A percentile compares a stretch with the other conserved stretches of the same genome.
phyloP scores from a whole-genome alignment of 306 rosid genomes.

The Medicago arabica region DNA sequence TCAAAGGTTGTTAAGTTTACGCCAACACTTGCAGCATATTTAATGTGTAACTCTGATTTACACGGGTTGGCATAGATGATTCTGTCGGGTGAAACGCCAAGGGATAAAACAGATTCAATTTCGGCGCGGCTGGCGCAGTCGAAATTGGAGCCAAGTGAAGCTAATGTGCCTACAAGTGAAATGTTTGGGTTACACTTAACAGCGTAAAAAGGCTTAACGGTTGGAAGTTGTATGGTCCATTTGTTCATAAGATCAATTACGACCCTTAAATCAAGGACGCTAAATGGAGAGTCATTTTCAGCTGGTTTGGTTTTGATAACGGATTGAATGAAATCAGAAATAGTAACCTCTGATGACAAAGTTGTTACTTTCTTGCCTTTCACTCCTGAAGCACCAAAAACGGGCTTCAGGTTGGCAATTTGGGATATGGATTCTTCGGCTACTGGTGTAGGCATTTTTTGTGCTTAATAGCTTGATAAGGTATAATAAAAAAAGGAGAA shows the following conservation, averaged over 20 bases:
- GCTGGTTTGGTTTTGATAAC: conserved; percentile 3
- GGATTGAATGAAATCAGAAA: conserved; percentile 41
- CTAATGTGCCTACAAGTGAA: conserved; percentile 49
- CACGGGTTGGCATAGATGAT: conserved; percentile 68
- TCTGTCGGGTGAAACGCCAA: conserved; percentile 64
- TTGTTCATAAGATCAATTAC: conserved; percentile 39
- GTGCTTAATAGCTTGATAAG: neutral
- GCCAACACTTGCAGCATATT: conserved; percentile 56
- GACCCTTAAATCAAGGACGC: conserved; percentile 47
- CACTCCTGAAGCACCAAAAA: conserved; percentile 25
- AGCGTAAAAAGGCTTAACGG: conserved; percentile 57
- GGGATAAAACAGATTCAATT: conserved; percentile 55
- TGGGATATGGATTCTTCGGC: neutral
- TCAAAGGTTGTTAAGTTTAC: conserved; percentile 67
- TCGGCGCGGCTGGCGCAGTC: conserved; percentile 68
- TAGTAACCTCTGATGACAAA: neutral
- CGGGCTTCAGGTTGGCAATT: conserved; percentile 21
- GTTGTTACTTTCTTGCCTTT: conserved; percentile 31
- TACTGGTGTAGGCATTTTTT: conserved; percentile 34
- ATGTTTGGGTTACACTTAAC: conserved; percentile 62
- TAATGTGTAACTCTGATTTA: conserved; percentile 59
- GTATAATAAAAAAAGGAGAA: neutral
- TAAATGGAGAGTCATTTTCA: conserved; percentile 44
- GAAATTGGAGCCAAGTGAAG: conserved; percentile 55
- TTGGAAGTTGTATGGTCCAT: conserved; percentile 55